Evolutionary conservation across 192 early-diverging fungal genomes (phyloP).

Genomic region (Linnemannia schmuckeri): DNA sequence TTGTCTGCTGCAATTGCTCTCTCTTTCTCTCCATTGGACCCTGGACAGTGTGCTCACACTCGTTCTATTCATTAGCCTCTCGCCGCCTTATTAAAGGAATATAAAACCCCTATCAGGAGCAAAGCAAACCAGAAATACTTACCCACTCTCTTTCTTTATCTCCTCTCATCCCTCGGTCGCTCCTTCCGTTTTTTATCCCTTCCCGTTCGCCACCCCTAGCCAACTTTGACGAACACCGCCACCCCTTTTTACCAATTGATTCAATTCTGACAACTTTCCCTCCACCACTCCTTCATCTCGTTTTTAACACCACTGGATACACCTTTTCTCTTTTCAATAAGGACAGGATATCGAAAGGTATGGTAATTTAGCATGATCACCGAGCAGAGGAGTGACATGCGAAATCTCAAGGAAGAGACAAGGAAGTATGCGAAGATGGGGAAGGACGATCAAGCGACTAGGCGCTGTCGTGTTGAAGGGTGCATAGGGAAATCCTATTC

Average conservation of each 20-base stretch:
- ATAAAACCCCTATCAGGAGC: background rate
- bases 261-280: background rate
- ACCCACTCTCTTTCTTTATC: background rate
- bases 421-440: background rate
- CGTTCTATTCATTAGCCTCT: background rate
- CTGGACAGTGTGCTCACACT: background rate
- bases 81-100: background rate
- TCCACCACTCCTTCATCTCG: background rate
- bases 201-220: background rate
- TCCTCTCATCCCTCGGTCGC: background rate
- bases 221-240: background rate
- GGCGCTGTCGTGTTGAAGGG: background rate
- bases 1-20: background rate
- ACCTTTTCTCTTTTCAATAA: background rate
- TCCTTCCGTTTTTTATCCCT: background rate
- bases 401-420: background rate
- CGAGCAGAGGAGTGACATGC: background rate
- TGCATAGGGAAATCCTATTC: background rate
- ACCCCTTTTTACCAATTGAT: background rate
- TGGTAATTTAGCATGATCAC: background rate
- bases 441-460: too few species aligned
- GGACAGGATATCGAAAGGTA: background rate
- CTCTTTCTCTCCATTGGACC: background rate
- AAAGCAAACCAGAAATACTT: background rate
- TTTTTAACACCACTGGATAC: background rate